A percentile compares a stretch with the other conserved stretches of the same genome.
These are phyloP conservation scores for Helianthus annuus DNA, from an alignment of 129 eudicot genomes.

Conservation along the genomic window DNA sequence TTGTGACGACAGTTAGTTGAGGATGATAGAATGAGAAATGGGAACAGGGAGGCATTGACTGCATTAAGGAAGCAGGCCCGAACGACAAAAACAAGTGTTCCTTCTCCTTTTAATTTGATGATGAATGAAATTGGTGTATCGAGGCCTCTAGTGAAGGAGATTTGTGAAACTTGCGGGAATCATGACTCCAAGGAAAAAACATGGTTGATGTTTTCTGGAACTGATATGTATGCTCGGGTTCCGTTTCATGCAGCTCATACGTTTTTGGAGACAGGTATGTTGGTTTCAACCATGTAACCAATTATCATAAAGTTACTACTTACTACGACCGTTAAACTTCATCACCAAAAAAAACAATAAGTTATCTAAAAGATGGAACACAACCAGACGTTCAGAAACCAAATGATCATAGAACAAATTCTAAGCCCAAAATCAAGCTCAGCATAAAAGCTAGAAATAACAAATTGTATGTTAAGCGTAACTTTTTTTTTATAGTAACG, in stretches of 20 bases:
- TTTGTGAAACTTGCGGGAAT: conserved; percentile 82
- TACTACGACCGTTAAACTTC: not conserved
- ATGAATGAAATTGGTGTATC: conserved; percentile 73
- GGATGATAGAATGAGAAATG: conserved; percentile 76
- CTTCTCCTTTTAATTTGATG: conserved; percentile 77
- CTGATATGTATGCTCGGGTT: conserved; percentile 64
- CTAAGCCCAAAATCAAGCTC: not conserved
- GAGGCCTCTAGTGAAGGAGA: conserved; percentile 70
- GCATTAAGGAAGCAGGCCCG: conserved; percentile 75
- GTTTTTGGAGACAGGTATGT: conserved; percentile 69
- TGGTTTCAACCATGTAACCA: conserved; percentile 1
- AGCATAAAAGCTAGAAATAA: not conserved
- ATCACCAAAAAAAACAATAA: not conserved
- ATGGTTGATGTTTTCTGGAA: conserved; percentile 78
- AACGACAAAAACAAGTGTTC: conserved; percentile 77
- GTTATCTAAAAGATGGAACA: not conserved
- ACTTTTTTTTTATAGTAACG: not conserved
- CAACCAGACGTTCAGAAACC: not conserved
- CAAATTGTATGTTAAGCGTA: not conserved
- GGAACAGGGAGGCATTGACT: conserved; percentile 90
- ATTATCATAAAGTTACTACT: not conserved
- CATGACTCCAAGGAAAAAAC: conserved; percentile 73
- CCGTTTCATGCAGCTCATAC: conserved; percentile 94
- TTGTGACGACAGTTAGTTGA: conserved; percentile 58
- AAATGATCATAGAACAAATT: not conserved